Base-by-base conservation (phyloP, 2,329 filamentous ascomycete species). In the Decorospora gaudefroyi region DNA sequence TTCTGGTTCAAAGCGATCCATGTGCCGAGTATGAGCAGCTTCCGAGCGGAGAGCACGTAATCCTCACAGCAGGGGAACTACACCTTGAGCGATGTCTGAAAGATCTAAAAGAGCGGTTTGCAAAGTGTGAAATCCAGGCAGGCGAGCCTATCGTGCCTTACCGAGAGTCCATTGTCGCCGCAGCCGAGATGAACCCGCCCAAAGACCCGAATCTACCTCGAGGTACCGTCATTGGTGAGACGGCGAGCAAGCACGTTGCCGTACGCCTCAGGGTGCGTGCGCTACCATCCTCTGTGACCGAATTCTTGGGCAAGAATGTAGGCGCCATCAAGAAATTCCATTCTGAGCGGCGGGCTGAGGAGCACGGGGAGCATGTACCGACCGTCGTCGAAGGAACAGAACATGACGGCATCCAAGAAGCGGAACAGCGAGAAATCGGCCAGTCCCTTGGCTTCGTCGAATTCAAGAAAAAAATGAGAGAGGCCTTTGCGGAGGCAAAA, bases 11-110 rank as follows among this genome's bases (percentile, higher is more conserved):
- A 65, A 95, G 90, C 60, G 93, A 99, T 62, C 92, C 93, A 0
- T 97, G 93, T 62, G 93, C 92, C 10, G 86, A 95, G 67, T 99
- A 99, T 60, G 91, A 97, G 67, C 89, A 95, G 36, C 86, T 97
- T 38, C 81, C 86, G 43, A 96, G 86, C 57, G 93, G 93, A 43
- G 93, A 99, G 72, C 93, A 99, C 69, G 93, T 99, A 28, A 83
- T 99, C 15, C 72, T 96, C 25, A 97, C 93, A 0, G 93, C 93
- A 4, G 93, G 93, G 40, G 93, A 99, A 70, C 68, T 99, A 55
- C 93, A 99, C 73, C 78, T 99, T 3, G 93, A 99, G 71, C 80
- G 93, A 43, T 99, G 93, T 67, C 71, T 99, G 46, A 96, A 93
- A 39, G 93, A 99, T 74, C 77, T 99, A 17, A 82, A 90, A 50